Percentiles rank a stretch among this genome's conserved stretches.
These are phyloP conservation scores for Fusarium algeriense DNA, from an alignment of 2,329 filamentous ascomycete species.

Conservation along the genomic window DNA sequence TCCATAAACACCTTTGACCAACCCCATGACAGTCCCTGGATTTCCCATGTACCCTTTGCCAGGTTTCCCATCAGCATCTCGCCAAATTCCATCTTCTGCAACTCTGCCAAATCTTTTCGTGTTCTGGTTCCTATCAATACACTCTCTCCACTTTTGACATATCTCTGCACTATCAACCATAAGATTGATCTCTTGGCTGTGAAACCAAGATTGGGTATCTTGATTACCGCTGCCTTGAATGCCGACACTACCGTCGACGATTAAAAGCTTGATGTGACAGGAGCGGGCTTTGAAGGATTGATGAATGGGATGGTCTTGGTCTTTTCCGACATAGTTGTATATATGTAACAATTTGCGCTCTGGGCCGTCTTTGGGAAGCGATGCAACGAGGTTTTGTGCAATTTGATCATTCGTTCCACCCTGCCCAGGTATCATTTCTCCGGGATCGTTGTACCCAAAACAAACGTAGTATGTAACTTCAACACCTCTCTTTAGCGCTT, in stretches of 20 bases:
- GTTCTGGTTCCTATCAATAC: constrained; percentile 74
- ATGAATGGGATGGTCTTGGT: constrained; percentile 75
- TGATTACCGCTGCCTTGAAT: constrained; percentile 84
- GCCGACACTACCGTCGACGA: constrained; percentile 75
- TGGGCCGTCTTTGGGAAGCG: constrained; percentile 61
- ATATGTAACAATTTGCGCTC: constrained; percentile 63
- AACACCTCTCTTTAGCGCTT: constrained; percentile 75
- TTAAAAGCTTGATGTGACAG: constrained; percentile 83
- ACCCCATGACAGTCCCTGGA: constrained; percentile 19
- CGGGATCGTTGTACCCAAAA: constrained; percentile 83
- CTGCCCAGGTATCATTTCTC: constrained; percentile 80
- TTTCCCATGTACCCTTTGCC: constrained; percentile 37
- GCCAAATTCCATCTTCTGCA: constrained; percentile 37
- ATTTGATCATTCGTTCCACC: constrained; percentile 82
- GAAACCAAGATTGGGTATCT: constrained; percentile 84
- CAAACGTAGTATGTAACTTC: constrained; percentile 78
- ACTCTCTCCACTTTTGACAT: constrained; percentile 73
- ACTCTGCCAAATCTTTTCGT: constrained; percentile 68
- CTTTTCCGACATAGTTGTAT: constrained; percentile 79
- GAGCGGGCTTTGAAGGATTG: constrained; percentile 73
- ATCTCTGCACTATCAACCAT: constrained; percentile 75
- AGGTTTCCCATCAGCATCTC: constrained; percentile 25
- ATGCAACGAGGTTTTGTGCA: constrained; percentile 68
- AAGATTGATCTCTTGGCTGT: constrained; percentile 82
- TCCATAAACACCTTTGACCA: constrained; percentile 28